A percentile compares a stretch with the other conserved stretches of the same genome.
These are phyloP conservation scores for Venturia nashicola DNA, from an alignment of 2,329 filamentous ascomycete species.

Conservation along the genomic window DNA sequence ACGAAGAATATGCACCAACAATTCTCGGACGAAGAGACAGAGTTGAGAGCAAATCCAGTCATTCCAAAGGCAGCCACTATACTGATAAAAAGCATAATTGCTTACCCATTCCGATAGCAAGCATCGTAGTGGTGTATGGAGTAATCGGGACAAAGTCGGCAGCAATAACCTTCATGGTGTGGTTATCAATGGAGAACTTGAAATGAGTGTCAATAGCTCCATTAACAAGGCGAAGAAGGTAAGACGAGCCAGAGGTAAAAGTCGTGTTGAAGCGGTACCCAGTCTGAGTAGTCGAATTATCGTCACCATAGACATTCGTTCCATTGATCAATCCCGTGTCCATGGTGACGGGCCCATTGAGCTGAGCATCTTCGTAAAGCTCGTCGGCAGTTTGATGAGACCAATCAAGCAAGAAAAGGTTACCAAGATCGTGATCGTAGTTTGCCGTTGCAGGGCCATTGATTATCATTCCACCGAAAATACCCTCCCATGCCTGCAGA, in stretches of 20 bases:
- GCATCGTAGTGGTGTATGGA: slow-evolving; percentile 25
- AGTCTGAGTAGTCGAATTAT: slow-evolving; percentile 14
- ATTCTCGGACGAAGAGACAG: too few species aligned
- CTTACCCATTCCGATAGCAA: slow-evolving; percentile 25
- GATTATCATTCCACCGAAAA: slow-evolving; percentile 27
- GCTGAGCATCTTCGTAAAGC: slow-evolving; percentile 16
- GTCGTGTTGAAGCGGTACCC: slow-evolving; percentile 16
- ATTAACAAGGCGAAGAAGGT: slow-evolving; percentile 34
- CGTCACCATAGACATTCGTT: slow-evolving; percentile 23
- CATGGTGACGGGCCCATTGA: slow-evolving; percentile 10
- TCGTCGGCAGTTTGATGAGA: slow-evolving; percentile 24
- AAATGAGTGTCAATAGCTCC: slow-evolving; percentile 25
- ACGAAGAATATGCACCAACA: too few species aligned
- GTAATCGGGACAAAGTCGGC: slow-evolving; percentile 32
- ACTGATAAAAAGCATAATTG: background rate
- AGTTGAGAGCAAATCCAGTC: too few species aligned
- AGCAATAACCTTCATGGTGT: slow-evolving; percentile 31
- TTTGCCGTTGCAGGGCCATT: slow-evolving; percentile 24
- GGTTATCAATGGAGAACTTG: slow-evolving; percentile 27
- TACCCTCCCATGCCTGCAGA: slow-evolving; percentile 23
- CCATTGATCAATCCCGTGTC: slow-evolving; percentile 32
- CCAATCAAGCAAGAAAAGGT: slow-evolving; percentile 29
- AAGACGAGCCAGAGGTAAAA: slow-evolving; percentile 24
- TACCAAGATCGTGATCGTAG: slow-evolving; percentile 28
- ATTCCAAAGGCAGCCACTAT: background rate